phyloP scores from a whole-genome alignment of 2,329 filamentous ascomycete species.

The Aspergillus alliaceus region DNA sequence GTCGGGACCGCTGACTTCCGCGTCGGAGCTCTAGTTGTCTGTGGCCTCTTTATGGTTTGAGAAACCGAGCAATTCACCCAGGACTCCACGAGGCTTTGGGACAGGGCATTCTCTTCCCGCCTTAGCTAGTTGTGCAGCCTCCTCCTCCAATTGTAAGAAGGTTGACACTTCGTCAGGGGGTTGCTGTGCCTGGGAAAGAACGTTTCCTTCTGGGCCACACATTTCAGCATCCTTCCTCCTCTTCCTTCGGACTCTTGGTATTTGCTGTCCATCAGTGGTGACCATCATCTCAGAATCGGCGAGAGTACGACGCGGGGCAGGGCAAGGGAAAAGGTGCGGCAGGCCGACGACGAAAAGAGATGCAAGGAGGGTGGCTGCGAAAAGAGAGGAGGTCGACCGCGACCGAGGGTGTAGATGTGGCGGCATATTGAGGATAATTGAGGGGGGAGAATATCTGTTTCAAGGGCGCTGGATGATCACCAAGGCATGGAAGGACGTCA shows the following conservation, averaged over 20 bases:
- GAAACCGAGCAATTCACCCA: constrained; percentile 76
- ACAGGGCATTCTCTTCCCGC: constrained; percentile 79
- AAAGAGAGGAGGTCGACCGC: constrained; percentile 88
- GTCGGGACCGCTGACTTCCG: not conserved
- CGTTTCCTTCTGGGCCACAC: constrained; percentile 13
- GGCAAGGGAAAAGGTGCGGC: constrained; percentile 88
- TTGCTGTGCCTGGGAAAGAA: constrained; percentile 16
- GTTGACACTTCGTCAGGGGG: constrained; percentile 43
- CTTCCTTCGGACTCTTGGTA: constrained; percentile 36
- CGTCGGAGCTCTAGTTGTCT: constrained; percentile 3
- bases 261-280: constrained; percentile 44
- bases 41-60: constrained; percentile 38
- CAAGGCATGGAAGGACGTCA: constrained; percentile 11
- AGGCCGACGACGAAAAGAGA: constrained; percentile 91
- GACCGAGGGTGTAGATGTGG: constrained; percentile 89
- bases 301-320: constrained; percentile 72
- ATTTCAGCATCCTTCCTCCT: constrained; percentile 34
- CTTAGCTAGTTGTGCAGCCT: constrained; percentile 41
- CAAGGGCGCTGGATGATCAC: constrained; percentile 1
- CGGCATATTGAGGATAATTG: constrained; percentile 59
- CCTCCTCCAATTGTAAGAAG: constrained; percentile 43
- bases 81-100: constrained; percentile 79
- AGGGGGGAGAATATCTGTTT: constrained; percentile 3
- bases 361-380: constrained; percentile 85
- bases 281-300: constrained; percentile 63